Conservation (phyloP, 345 rosid genomes). For the Rhizophora apiculata region DNA sequence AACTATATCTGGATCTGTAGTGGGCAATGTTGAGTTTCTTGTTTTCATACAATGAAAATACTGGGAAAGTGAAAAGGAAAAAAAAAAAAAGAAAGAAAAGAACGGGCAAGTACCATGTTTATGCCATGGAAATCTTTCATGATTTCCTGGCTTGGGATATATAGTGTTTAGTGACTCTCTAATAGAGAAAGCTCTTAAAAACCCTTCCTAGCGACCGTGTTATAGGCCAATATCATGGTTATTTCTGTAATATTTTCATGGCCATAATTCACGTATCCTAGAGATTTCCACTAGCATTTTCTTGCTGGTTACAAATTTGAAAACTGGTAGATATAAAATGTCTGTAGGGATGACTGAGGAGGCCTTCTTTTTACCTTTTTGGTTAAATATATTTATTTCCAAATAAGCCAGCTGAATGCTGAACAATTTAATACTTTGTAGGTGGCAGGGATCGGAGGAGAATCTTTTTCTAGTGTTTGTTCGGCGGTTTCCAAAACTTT, state of each 20-base stretch:
- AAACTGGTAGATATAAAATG: constrained; percentile 8
- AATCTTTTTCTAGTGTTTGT: constrained; percentile 43
- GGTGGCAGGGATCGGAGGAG: constrained; percentile 62
- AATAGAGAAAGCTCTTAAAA: neutral
- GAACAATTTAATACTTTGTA: constrained; percentile 31
- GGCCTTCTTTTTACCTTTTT: neutral
- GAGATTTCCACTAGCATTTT: constrained; percentile 1
- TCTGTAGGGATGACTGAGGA: neutral
- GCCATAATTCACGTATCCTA: neutral
- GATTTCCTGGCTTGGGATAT: neutral
- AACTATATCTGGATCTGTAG: neutral
- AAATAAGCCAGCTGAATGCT: constrained; percentile 4
- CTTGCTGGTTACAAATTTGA: constrained; percentile 5
- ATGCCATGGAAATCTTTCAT: neutral
- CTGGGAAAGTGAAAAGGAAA: neutral
- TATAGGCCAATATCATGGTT: too few species aligned
- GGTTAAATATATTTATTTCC: neutral
- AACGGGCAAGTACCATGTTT: neutral
- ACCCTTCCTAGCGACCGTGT: neutral
- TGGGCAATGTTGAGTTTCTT: constrained; percentile 2
- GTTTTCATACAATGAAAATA: neutral
- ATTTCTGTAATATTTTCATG: too few species aligned
- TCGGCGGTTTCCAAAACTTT: constrained; percentile 55
- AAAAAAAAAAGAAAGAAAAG: neutral
- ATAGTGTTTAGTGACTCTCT: too few species aligned